Evolutionary conservation across 345 rosid species (phyloP).

Genomic region (Hibiscus syriacus): DNA sequence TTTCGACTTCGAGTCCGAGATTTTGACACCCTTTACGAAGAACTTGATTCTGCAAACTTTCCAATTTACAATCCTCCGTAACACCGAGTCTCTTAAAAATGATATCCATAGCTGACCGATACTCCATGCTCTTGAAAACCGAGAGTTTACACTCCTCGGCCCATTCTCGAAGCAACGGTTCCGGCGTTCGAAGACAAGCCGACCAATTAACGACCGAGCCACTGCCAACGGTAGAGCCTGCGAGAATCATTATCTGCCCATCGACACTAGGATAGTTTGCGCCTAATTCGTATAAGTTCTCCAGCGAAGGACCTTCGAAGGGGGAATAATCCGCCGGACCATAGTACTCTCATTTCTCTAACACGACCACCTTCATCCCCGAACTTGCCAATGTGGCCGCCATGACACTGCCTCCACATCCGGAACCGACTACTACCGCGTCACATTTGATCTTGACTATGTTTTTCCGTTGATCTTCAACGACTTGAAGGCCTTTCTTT

Average conservation of each 20-base stretch:
- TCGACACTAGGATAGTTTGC: constrained; percentile 40
- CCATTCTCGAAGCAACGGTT: constrained; percentile 67
- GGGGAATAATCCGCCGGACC: constrained; percentile 45
- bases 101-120: constrained; percentile 51
- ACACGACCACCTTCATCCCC: constrained; percentile 64
- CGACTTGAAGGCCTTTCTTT: constrained; percentile 48
- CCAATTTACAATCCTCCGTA: constrained; percentile 43
- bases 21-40: constrained; percentile 66
- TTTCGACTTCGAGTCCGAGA: no score
- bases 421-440: constrained; percentile 70
- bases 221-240: constrained; percentile 87
- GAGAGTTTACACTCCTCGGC: constrained; percentile 33
- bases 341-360: constrained; percentile 79
- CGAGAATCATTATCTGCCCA: constrained; percentile 34
- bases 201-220: constrained; percentile 94
- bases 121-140: constrained; percentile 41
- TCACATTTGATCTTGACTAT: constrained; percentile 57
- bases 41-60: constrained; percentile 66
- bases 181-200: constrained; percentile 68
- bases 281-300: constrained; percentile 60
- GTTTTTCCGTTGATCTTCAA: constrained; percentile 16
- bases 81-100: constrained; percentile 71
- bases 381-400: constrained; percentile 64
- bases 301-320: constrained; percentile 51
- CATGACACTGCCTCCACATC: constrained; percentile 90